A percentile compares a stretch with the other conserved stretches of the same genome.
phyloP scores from a whole-genome alignment of 192 early-diverging fungal genomes.

The Coemansia furcata region DNA sequence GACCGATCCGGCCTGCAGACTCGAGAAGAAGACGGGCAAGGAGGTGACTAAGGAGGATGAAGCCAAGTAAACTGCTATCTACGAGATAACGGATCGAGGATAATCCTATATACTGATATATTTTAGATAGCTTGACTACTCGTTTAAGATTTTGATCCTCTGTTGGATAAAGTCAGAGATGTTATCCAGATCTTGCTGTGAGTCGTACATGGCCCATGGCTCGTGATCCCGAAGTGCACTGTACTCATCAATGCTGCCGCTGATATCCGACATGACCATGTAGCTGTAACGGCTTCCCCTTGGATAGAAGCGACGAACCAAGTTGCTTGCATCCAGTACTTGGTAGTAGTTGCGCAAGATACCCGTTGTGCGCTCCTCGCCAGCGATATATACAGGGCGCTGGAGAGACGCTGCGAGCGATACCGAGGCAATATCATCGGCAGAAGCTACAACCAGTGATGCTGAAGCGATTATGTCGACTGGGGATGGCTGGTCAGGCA shows the following conservation, averaged over 20 bases:
- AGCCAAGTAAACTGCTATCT: slow-evolving; percentile 4
- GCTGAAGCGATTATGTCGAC: slow-evolving; percentile 20
- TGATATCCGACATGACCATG: slow-evolving; percentile 42
- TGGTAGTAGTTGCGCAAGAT: slow-evolving; percentile 46
- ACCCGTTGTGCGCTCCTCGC: slow-evolving; percentile 35
- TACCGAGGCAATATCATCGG: slow-evolving; percentile 33
- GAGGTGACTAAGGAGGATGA: slow-evolving; percentile 23
- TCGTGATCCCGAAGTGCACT: slow-evolving; percentile 51
- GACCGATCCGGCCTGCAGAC: slow-evolving; percentile 84
- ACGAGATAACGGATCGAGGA: neutral
- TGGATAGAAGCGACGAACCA: slow-evolving; percentile 51
- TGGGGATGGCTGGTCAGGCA: slow-evolving; percentile 23
- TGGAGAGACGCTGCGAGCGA: slow-evolving; percentile 33
- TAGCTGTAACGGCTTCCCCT: slow-evolving; percentile 47
- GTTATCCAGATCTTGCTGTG: slow-evolving; percentile 23
- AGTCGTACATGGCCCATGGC: slow-evolving; percentile 38
- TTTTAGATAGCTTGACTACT: neutral
- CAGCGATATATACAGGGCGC: slow-evolving; percentile 44
- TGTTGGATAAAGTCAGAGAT: slow-evolving; percentile 27
- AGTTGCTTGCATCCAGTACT: slow-evolving; percentile 30
- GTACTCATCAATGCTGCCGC: slow-evolving; percentile 33
- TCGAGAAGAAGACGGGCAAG: slow-evolving; percentile 69
- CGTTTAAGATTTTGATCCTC: slow-evolving; percentile 7
- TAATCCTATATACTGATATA: neutral
- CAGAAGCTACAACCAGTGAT: slow-evolving; percentile 30